phyloP scores from a whole-genome alignment of 2,329 filamentous ascomycete species.

The Pleoardoris graminearum region DNA sequence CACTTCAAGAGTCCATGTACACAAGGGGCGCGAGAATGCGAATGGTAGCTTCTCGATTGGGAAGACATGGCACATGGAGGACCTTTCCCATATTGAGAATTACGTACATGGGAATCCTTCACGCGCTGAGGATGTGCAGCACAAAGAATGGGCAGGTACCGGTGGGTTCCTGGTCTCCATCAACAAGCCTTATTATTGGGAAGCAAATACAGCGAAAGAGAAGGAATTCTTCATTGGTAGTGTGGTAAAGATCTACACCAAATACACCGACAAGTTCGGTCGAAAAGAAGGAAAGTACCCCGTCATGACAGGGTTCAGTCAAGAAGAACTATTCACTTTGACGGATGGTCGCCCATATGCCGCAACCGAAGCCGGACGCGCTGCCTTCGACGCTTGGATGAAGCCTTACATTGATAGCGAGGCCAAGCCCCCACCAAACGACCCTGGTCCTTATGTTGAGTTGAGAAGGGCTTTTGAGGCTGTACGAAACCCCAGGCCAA shows the following conservation, averaged over 20 bases:
- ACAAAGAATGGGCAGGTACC: conserved; percentile 76
- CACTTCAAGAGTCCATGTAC: conserved; percentile 89
- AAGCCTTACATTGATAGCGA: neutral
- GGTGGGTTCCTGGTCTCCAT: conserved; percentile 86
- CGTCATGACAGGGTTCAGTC: conserved; percentile 79
- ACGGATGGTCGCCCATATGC: conserved; percentile 55
- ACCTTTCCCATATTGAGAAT: conserved; percentile 80
- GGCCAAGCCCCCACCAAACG: conserved; percentile 7
- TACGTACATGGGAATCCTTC: conserved; percentile 66
- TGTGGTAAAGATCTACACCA: conserved; percentile 92
- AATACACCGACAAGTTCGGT: conserved; percentile 68
- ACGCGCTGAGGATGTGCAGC: conserved; percentile 63
- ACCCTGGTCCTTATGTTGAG: conserved; percentile 8
- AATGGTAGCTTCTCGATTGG: conserved; percentile 96
- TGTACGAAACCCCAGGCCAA: neutral
- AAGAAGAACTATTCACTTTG: conserved; percentile 75
- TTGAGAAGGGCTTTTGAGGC: conserved; percentile 2
- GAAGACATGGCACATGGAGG: conserved; percentile 97
- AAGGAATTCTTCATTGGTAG: conserved; percentile 99
- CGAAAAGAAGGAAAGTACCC: conserved; percentile 71
- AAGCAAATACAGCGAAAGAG: conserved; percentile 89
- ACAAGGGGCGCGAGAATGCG: conserved; percentile 94
- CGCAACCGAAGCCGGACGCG: conserved; percentile 35
- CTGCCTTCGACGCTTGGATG: conserved; percentile 16
- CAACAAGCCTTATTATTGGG: conserved; percentile 96